A percentile compares a stretch with the other conserved stretches of the same genome.
These are phyloP conservation scores for Pseudocercospora cruenta DNA, from an alignment of 2,329 filamentous ascomycete genomes.

Conservation along the genomic window DNA sequence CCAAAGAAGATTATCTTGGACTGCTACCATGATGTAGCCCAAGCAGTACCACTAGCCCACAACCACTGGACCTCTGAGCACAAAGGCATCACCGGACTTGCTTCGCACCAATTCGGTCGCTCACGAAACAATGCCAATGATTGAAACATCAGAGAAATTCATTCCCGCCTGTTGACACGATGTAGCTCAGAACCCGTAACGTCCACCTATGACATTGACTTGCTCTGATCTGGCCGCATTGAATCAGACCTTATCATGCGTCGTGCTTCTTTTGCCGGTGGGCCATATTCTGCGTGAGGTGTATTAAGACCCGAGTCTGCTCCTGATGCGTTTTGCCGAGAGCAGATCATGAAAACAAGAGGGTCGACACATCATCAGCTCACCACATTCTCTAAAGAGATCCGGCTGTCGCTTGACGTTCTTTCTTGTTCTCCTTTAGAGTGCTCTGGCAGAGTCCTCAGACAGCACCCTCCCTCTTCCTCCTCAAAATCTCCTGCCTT, in stretches of 20 bases:
- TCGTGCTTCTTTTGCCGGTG: background rate
- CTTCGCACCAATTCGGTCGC: no score
- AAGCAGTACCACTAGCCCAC: no score
- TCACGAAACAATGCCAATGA: no score
- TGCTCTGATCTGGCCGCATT: background rate
- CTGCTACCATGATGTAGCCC: no score
- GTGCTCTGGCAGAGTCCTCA: constrained; percentile 7
- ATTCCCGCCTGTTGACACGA: no score
- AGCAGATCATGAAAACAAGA: background rate
- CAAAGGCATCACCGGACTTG: no score
- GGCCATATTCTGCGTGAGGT: background rate
- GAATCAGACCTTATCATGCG: background rate
- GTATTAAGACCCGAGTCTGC: background rate
- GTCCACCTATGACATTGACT: no score
- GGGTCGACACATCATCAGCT: background rate
- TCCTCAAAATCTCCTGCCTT: constrained; percentile 67
- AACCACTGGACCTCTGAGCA: no score
- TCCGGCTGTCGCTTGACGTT: background rate
- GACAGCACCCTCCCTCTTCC: constrained; percentile 53
- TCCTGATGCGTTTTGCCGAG: background rate
- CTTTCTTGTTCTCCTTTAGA: background rate
- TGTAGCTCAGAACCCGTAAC: no score
- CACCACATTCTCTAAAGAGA: background rate
- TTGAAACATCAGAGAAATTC: no score
- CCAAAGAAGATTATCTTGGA: no score